These are phyloP conservation scores for Schwanniomyces etchellsii DNA, from an alignment of 1,139 yeast genomes.

Conservation along the genomic window DNA sequence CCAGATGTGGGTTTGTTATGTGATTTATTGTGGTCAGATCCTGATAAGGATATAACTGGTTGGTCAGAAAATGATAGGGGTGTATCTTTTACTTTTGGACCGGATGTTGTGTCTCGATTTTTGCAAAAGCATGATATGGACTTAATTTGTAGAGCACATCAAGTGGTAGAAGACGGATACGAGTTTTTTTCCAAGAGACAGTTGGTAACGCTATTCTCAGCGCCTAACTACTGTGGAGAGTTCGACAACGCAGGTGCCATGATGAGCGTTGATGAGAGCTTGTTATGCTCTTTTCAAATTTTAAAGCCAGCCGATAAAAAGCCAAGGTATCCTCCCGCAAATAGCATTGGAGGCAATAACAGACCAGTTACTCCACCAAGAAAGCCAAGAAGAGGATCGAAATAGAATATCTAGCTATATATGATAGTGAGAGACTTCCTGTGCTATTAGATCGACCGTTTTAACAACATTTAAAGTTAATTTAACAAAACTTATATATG, in stretches of 20 bases:
- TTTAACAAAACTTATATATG: no score
- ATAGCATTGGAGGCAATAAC: slow-evolving; percentile 40
- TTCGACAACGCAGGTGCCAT: slow-evolving; percentile 98
- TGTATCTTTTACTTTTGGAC: slow-evolving; percentile 95
- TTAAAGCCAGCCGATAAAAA: slow-evolving; percentile 94
- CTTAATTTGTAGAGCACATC: slow-evolving; percentile 95
- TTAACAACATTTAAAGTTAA: no score
- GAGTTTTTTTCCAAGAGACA: slow-evolving; percentile 95
- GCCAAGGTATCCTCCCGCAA: slow-evolving; percentile 56
- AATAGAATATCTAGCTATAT: slow-evolving; percentile 21
- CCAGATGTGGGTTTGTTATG: slow-evolving; percentile 95
- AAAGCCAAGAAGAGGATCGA: slow-evolving; percentile 60
- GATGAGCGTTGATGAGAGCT: slow-evolving; percentile 97
- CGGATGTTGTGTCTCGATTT: slow-evolving; percentile 92
- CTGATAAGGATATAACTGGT: slow-evolving; percentile 94
- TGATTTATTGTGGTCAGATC: slow-evolving; percentile 97
- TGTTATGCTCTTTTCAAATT: slow-evolving; percentile 95
- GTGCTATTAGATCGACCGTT: neutral
- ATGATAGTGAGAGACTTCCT: neutral
- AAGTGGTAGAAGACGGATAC: slow-evolving; percentile 98
- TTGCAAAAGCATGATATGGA: slow-evolving; percentile 96
- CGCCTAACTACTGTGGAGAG: slow-evolving; percentile 98
- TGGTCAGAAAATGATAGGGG: slow-evolving; percentile 99
- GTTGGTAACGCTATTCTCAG: slow-evolving; percentile 88
- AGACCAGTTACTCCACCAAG: slow-evolving; percentile 66